Evolutionary conservation across 2,329 filamentous ascomycete species (phyloP), one percentile per base, ranked within the genome.

Genomic region (Basipetospora chlamydospora): DNA sequence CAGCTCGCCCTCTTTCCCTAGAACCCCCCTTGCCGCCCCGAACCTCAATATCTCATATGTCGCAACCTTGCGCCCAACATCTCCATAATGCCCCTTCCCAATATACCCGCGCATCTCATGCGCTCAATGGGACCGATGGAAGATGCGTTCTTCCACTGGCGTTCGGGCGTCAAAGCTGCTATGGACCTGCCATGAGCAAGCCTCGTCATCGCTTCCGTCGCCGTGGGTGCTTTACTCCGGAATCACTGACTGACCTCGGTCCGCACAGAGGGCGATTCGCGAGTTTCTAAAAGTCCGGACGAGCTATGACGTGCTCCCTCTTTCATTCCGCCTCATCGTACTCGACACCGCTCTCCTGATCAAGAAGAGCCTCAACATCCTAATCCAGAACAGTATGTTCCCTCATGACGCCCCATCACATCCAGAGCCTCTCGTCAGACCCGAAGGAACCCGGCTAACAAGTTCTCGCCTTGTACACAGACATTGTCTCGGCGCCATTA

Each of bases 211-310:
- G n/a, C n/a, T n/a, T n/a, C n/a, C 26, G 26, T 26, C 39, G 33
- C 18, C 33, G 21, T n/a, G n/a, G n/a, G n/a, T n/a, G n/a, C n/a
- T n/a, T n/a, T n/a, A n/a, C n/a, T n/a, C n/a, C n/a, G n/a, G n/a
- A n/a, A n/a, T n/a, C n/a, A n/a, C n/a, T n/a, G n/a, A n/a, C n/a
- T n/a, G n/a, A n/a, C n/a, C n/a, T n/a, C 13, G 29, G 8, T 17
- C 16, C 22, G 18, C 25, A 45, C 59, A 93, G 87, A 79, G 79
- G 65, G 80, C 82, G 44, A 87, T 96, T 50, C 82, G 90, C 59
- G 83, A 94, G 49, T 98, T 98, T 61, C 77, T 98, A 55, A 93
- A 87, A 59, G 80, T 92, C 48, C 80, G 90, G 53, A 96, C 85
- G 25, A 95, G 87, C 57, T 98, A 98, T 66, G 90, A 98, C 62